Evolutionary conservation across 108 stramenopile species (phyloP), one percentile per base, ranked within the genome.

Genomic region (Nannochloropsis gaditana): DNA sequence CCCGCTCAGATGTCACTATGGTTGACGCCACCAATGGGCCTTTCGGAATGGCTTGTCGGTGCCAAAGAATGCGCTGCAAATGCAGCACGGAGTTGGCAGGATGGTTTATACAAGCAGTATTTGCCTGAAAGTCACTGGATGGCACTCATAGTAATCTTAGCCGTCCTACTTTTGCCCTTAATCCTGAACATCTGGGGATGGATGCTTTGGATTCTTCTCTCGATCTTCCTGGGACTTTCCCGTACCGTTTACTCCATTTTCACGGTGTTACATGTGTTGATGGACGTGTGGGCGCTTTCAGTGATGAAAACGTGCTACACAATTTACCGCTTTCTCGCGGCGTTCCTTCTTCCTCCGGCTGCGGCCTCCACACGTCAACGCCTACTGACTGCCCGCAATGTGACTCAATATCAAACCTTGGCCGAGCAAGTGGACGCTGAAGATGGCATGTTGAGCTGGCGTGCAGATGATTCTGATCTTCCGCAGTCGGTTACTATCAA

Each of bases 341-440:
- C 19, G 19, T 6, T 73, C 59, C 59, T 73, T 15, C 59, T 73
- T n/a, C 59, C 59, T 15, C 15, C 15, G n/a, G 59, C 59, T 15
- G 59, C 59, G 59, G 59, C 59, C n/a, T 73, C 59, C 19, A 73
- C 59, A 73, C 59, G 59, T n/a, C 59, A 73, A n/a, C 59, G 59
- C n/a, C 59, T 73, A n/a, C 59, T 73, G 19, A 73, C 59, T n/a
- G 59, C 59, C 5, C 15, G 6, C 15, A n/a, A 73, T n/a, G 19
- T 15, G 59, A 8, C 15, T 2, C 19, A 73, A 73, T 73, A n/a
- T 73, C 19, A 73, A n/a, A n/a, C 59, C 8, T 73, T 73, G 8
- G 59, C 59, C 59, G n/a, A 73, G 59, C 59, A 73, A n/a, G 59
- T 73, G 6, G 59, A 73, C 59, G 59, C 59, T 73, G 59, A 73